Base-by-base conservation (phyloP, 768 basidiomycete genomes). In the Paxillus ammoniavirescens region DNA sequence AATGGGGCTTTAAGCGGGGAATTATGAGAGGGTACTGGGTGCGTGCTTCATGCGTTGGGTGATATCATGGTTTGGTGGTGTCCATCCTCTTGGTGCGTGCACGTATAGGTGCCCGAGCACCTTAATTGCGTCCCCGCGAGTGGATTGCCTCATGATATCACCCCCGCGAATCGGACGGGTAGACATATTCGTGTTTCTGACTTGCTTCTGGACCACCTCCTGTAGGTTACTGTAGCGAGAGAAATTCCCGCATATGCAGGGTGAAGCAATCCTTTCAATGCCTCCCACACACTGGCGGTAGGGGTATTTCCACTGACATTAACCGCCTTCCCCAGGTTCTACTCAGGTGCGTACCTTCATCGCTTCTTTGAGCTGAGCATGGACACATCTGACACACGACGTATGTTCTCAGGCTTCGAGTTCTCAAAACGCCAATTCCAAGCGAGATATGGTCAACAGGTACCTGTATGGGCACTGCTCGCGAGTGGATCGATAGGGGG, bases 11-110 rank as follows among this genome's bases (percentile, higher is more conserved):
- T 57, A 73, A 83, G 50, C 78, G 84, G 58, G 97, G 97, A 5
- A 78, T 98, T 48, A 97, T 99, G 95, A 77, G 97, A 17, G 97
- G 97, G 1, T 98, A 93, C 67, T 98, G 96, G 96, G 94, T 93
- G 14, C 36, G 62, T 30, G 5, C n/a, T 40, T 42, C 14, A 18
- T 13, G 35, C 26, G 26, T 2, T 26, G 26, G 26, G 62, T 30
- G 6, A 13, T 21, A 48, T 56, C 75, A 63, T 9, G 14, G 10
- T 17, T 52, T 43, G 30, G 26, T 47, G 30, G 8, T 42, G 31
- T 8, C 36, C 8, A 7, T 36, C 40, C 6, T n/a, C 14, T 42
- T 5, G 37, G 6, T 33, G n/a, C 14, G n/a, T 15, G 13, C 26
- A 26, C 5, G 26, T 26, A 26, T 26, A 4, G 6, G 26, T 26